Evolutionary conservation across 1,284 basidiomycete species (phyloP), one percentile per base, ranked within the genome.

Genomic region (Tilletiaria anomala): DNA sequence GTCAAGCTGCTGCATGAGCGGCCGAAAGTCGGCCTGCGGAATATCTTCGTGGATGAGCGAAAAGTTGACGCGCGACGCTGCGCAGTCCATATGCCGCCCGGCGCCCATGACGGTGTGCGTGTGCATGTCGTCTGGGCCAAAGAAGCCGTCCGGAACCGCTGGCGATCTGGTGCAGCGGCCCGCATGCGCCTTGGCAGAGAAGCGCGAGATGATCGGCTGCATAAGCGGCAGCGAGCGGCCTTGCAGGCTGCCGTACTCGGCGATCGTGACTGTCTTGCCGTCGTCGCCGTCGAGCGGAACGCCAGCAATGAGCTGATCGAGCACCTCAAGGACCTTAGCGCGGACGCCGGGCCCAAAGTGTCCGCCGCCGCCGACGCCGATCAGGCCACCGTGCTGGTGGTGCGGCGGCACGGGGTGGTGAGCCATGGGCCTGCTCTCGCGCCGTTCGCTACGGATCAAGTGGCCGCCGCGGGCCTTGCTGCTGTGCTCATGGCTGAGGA

Each of bases 221-320:
- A 70, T 48, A 15, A 70, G 52, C 15, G 51, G 52, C 32, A 60
- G 47, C 6, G 68, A 67, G 15, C 65, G 50, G 11, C 53, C 58
- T 36, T 68, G 64, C 36, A 68, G 48, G 33, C 61, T 58, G 12
- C 69, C 69, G 32, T 65, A 70, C 44, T 70, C 69, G 35, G 65
- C 66, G 18, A 70, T 52, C 12, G 54, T 45, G 29, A 70, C 42
- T 3, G 48, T 48, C 24, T 56, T 50, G 2, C 58, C 58, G 18
- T 48, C 51, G 20, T 41, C 44, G 2, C 42, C 47, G 5, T 35
- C 37, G 14, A 67, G 38, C 1, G 65, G 61, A 10, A 68, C 54
- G 5, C 36, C 45, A 0, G 40, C 38, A 2, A 68, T 38, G 4
- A 60, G 50, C 14, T 48, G 37, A 3, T 53, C 51, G n/a, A 69